These are phyloP conservation scores for Candida sanyiensis DNA, from an alignment of 805 yeast species.

Conservation along the genomic window DNA sequence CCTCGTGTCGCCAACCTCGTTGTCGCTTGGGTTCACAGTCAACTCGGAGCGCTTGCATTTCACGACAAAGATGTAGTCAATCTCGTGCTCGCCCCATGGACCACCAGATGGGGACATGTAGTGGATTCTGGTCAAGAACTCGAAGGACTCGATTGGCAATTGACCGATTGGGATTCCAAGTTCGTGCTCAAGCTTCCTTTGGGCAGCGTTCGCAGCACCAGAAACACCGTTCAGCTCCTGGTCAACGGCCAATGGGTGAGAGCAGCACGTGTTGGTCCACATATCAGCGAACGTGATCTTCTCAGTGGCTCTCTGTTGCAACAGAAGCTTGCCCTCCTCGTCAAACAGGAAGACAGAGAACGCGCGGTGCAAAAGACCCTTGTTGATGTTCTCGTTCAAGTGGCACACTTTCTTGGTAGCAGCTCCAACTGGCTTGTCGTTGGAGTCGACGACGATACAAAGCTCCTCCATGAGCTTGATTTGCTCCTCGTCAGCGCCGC, in stretches of 20 bases:
- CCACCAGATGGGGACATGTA: conserved; percentile 81
- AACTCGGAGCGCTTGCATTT: conserved; percentile 39
- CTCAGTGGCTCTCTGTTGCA: conserved; percentile 95
- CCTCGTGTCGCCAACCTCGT: conserved; percentile 78
- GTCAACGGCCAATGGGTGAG: conserved; percentile 87
- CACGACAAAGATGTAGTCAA: conserved; percentile 86
- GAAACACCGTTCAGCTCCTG: conserved; percentile 62
- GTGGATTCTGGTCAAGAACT: conserved; percentile 88
- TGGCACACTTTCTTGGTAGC: conserved; percentile 91
- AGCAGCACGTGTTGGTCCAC: conserved; percentile 99
- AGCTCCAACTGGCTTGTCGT: conserved; percentile 85
- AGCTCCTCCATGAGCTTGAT: conserved; percentile 93
- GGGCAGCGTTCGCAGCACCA: conserved; percentile 87
- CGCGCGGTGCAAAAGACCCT: conserved; percentile 89
- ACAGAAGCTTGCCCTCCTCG: conserved; percentile 62
- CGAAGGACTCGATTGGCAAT: conserved; percentile 59
- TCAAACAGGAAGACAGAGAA: conserved; percentile 93
- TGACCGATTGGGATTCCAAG: conserved; percentile 69
- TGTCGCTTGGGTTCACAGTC: conserved; percentile 52
- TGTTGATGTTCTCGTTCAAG: conserved; percentile 78
- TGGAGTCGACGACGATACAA: conserved; percentile 86
- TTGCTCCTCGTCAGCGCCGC: conserved; percentile 91
- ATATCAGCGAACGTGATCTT: conserved; percentile 93
- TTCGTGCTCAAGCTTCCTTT: conserved; percentile 88
- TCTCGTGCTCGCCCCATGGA: conserved; percentile 96